Evolutionary conservation across 2,329 filamentous ascomycete genomes (phyloP).

Genomic region (Proliferodiscus dingleyae): DNA sequence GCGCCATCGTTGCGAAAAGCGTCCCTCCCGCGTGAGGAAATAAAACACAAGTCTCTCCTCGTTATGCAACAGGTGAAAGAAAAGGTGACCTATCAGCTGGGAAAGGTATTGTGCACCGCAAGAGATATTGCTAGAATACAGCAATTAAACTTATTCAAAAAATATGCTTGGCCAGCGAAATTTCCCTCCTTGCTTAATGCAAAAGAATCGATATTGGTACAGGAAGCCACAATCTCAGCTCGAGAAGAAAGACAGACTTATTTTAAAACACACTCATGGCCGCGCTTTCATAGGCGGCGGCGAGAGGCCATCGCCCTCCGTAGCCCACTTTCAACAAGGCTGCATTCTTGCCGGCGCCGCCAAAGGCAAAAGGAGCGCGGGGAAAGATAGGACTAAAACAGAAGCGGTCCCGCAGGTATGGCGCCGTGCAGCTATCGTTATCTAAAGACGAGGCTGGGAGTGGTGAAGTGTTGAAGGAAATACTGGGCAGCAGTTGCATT

Average conservation of each 20-base stretch:
- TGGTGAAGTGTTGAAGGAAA: too few species aligned
- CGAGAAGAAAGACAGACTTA: constrained; percentile 2
- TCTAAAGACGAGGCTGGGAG: constrained; percentile 11
- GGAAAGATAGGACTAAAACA: constrained; percentile 14
- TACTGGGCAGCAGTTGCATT: too few species aligned
- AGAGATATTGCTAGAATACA: neutral
- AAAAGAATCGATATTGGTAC: neutral
- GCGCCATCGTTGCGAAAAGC: constrained; percentile 14
- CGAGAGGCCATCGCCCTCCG: neutral
- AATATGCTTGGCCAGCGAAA: too few species aligned
- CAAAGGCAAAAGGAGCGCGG: constrained; percentile 11
- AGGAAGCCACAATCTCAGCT: constrained; percentile 1
- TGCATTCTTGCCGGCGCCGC: constrained; percentile 14
- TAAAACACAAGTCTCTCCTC: too few species aligned
- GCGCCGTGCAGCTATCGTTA: too few species aligned
- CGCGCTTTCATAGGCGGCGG: too few species aligned
- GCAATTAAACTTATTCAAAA: too few species aligned
- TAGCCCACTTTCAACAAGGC: constrained; percentile 3
- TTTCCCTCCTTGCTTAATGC: too few species aligned
- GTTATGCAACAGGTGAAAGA: too few species aligned
- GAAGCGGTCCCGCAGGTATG: too few species aligned
- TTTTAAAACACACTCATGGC: constrained; percentile 3
- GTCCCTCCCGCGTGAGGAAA: too few species aligned
- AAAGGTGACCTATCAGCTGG: neutral
- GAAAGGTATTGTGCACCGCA: neutral